These are phyloP conservation scores for Hansenula sp. DNA, from an alignment of 1,139 yeast genomes.

Conservation along the genomic window DNA sequence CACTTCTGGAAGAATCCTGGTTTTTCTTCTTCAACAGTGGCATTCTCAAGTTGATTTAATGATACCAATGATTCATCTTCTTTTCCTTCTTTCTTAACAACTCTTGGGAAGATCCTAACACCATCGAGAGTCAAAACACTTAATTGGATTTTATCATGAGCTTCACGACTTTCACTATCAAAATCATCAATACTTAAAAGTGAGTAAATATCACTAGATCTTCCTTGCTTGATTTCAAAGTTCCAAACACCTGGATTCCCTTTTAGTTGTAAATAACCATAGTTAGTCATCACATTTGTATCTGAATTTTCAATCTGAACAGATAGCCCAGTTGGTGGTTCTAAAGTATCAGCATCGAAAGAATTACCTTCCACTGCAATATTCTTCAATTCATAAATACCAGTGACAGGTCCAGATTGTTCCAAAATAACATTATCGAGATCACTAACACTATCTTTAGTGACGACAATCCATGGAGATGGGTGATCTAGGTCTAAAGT, in stretches of 20 bases:
- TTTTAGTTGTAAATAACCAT: slow-evolving; percentile 74
- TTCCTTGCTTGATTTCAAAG: slow-evolving; percentile 40
- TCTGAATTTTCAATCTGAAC: slow-evolving; percentile 46
- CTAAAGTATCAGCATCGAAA: slow-evolving; percentile 16
- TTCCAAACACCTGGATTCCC: slow-evolving; percentile 68
- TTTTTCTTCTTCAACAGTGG: slow-evolving; percentile 4
- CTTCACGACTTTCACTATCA: not conserved
- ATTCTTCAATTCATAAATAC: slow-evolving; percentile 43
- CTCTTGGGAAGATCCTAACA: slow-evolving; percentile 39
- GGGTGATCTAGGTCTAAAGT: slow-evolving; percentile 64
- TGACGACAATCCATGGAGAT: slow-evolving; percentile 57
- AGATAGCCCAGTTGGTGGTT: slow-evolving; percentile 49
- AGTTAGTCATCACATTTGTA: slow-evolving; percentile 66
- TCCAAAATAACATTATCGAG: slow-evolving; percentile 54
- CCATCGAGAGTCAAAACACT: slow-evolving; percentile 45
- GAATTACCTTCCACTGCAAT: slow-evolving; percentile 73
- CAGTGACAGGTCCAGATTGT: slow-evolving; percentile 34
- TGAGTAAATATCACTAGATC: slow-evolving; percentile 37
- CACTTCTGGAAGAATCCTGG: slow-evolving; percentile 13
- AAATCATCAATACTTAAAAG: slow-evolving; percentile 34
- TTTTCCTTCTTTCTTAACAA: slow-evolving; percentile 39
- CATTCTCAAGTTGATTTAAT: slow-evolving; percentile 9
- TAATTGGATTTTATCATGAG: slow-evolving; percentile 21
- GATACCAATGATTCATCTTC: slow-evolving; percentile 33
- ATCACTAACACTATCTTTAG: slow-evolving; percentile 49